Conservation (phyloP, 2,329 filamentous ascomycete species). For the Colletotrichum theobromicola region DNA sequence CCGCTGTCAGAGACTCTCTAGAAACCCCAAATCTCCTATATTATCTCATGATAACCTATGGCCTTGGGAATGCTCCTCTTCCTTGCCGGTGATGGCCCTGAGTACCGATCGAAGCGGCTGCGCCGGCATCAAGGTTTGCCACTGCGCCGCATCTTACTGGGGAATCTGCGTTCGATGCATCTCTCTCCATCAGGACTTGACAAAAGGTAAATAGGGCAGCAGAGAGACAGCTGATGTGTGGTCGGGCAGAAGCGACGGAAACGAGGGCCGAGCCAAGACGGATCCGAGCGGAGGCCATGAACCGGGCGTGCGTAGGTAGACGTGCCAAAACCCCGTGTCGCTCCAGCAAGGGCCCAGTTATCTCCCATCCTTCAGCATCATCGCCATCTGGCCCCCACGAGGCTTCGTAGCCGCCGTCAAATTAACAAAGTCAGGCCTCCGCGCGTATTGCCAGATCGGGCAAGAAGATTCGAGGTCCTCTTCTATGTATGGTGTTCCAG, state of each 20-base stretch:
- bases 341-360: background rate
- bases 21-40: background rate
- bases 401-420: background rate
- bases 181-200: rapidly evolving
- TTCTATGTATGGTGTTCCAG: background rate
- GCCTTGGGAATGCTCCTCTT: too few species aligned
- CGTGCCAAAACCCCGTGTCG: background rate
- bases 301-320: background rate
- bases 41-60: background rate
- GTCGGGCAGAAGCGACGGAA: background rate
- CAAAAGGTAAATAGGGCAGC: background rate
- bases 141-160: background rate
- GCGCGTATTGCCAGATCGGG: background rate
- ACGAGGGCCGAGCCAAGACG: background rate
- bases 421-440: background rate
- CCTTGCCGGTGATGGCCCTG: rapidly evolving
- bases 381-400: background rate
- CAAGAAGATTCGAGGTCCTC: background rate
- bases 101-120: background rate
- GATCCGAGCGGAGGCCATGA: background rate
- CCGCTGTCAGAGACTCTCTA: background rate
- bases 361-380: background rate
- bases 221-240: background rate
- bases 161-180: background rate
- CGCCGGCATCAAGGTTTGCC: background rate